These are phyloP conservation scores for Alternaria rosae DNA, from an alignment of 2,329 filamentous ascomycete species.

Conservation along the genomic window DNA sequence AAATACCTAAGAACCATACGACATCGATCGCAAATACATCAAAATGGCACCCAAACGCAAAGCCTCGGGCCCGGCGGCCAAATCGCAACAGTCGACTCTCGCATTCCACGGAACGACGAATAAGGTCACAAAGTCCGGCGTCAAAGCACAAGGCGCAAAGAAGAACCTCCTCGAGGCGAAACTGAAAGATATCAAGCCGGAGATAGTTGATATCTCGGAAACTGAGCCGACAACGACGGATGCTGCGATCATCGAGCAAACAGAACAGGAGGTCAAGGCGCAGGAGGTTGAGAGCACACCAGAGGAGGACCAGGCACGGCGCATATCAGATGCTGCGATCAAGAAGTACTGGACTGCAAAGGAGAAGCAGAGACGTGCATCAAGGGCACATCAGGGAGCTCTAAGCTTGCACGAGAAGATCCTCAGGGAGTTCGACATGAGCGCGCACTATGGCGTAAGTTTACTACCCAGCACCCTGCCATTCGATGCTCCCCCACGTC, in stretches of 20 bases:
- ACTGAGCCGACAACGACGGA: slow-evolving; percentile 50
- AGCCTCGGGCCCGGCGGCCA: slow-evolving; percentile 52
- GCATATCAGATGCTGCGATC: slow-evolving; percentile 73
- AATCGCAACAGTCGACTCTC: slow-evolving; percentile 67
- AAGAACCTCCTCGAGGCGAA: slow-evolving; percentile 49
- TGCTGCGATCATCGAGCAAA: slow-evolving; percentile 50
- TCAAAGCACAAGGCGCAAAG: slow-evolving; percentile 48
- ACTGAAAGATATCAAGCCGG: slow-evolving; percentile 37
- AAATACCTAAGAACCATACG: background rate
- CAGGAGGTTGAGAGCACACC: slow-evolving; percentile 32
- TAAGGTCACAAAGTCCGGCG: slow-evolving; percentile 65
- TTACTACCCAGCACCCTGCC: background rate
- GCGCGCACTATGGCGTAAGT: slow-evolving; percentile 86
- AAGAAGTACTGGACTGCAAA: slow-evolving; percentile 78
- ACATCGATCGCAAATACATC: slow-evolving; percentile 7
- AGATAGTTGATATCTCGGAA: slow-evolving; percentile 28
- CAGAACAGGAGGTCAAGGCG: slow-evolving; percentile 42
- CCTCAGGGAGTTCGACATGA: slow-evolving; percentile 89
- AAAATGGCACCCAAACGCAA: slow-evolving; percentile 57
- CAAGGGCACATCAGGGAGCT: slow-evolving; percentile 78
- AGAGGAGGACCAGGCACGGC: slow-evolving; percentile 66
- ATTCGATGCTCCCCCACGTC: slow-evolving; percentile 32
- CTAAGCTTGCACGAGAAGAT: slow-evolving; percentile 82
- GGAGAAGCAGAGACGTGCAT: slow-evolving; percentile 72
- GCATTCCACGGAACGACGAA: slow-evolving; percentile 65